These are phyloP conservation scores for Raphanus raphanistrum DNA, from an alignment of 345 rosid species.

Conservation along the genomic window DNA sequence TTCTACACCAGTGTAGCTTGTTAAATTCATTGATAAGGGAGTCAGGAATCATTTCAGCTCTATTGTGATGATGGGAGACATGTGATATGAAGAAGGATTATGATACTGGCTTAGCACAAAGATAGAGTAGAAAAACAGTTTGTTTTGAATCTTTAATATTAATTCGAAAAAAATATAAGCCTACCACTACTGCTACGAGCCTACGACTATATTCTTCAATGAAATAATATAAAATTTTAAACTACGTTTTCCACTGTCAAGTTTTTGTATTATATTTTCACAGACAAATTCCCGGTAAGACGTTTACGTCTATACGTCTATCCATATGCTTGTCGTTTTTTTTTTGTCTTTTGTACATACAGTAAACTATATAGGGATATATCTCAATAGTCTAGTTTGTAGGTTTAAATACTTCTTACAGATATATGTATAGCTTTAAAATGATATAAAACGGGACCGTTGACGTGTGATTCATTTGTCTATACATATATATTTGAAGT, in stretches of 20 bases:
- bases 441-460: slow-evolving; percentile 27
- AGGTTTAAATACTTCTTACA: not conserved
- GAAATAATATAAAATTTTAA: not conserved
- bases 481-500: slow-evolving; percentile 9
- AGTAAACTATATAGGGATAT: slow-evolving; percentile 6
- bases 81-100: no score
- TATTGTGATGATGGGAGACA: no score
- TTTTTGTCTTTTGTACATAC: slow-evolving; percentile 7
- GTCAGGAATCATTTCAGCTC: no score
- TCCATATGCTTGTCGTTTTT: slow-evolving; percentile 18
- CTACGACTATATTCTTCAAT: no score
- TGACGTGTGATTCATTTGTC: slow-evolving; percentile 22
- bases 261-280: not conserved
- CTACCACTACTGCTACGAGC: no score
- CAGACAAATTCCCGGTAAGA: not conserved
- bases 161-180: no score
- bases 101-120: no score
- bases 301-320: slow-evolving; percentile 17
- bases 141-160: no score
- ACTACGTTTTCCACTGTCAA: not conserved
- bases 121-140: no score
- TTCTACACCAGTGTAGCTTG: no score
- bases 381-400: not conserved
- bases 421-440: not conserved
- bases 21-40: no score